A percentile compares a stretch with the other conserved stretches of the same genome.
These are phyloP conservation scores for Fusarium ambrosium DNA, from an alignment of 2,329 filamentous ascomycete species.

Conservation along the genomic window DNA sequence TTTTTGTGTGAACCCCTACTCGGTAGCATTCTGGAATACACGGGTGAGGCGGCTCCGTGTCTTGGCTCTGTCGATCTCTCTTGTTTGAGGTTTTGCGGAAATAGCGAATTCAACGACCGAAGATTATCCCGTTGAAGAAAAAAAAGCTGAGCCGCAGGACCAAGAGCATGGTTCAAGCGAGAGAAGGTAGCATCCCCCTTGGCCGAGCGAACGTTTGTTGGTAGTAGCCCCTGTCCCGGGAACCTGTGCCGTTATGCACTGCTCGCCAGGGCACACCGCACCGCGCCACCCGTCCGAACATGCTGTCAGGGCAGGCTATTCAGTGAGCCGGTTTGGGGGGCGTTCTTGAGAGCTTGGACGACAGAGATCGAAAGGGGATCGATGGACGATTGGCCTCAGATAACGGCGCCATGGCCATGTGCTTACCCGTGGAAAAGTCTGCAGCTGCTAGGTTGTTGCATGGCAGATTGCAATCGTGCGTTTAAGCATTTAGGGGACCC, in stretches of 20 bases:
- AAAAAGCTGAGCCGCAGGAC: neutral
- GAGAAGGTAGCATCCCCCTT: neutral
- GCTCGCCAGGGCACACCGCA: neutral
- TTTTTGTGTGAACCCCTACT: neutral
- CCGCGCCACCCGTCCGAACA: neutral
- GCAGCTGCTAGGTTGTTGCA: neutral
- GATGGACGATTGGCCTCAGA: neutral
- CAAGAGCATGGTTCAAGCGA: slow-evolving; percentile 3
- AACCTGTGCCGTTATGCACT: neutral
- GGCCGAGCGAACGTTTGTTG: neutral
- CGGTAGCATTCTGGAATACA: neutral
- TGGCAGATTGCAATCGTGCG: neutral
- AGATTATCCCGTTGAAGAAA: neutral
- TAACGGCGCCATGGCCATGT: neutral
- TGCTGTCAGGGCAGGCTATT: neutral
- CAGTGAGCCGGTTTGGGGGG: neutral
- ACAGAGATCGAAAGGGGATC: neutral
- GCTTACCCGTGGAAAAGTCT: neutral
- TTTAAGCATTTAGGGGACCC: neutral
- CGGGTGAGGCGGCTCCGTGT: slow-evolving; percentile 5
- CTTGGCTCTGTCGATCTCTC: slow-evolving; percentile 1
- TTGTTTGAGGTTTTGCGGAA: slow-evolving; percentile 4
- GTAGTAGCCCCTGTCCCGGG: neutral
- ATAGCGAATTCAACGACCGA: neutral
- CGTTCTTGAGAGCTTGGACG: neutral